These are phyloP conservation scores for Sporothrix protearum DNA, from an alignment of 2,329 filamentous ascomycete species.

Conservation along the genomic window DNA sequence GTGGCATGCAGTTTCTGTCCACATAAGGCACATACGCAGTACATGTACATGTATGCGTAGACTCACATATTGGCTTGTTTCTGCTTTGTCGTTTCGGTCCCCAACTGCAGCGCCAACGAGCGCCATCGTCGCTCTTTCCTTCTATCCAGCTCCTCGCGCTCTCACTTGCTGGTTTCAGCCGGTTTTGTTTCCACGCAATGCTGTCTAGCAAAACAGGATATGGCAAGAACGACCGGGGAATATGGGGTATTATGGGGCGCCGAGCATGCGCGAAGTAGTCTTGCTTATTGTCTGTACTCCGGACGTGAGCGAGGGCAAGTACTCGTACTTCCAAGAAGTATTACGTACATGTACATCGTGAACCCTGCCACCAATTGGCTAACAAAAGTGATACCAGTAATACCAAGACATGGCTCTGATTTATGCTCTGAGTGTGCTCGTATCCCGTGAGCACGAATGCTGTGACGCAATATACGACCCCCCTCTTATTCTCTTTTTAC, in stretches of 20 bases:
- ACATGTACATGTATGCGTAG: background rate
- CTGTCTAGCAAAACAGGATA: conserved; percentile 8
- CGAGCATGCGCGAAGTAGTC: background rate
- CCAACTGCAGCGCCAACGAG: background rate
- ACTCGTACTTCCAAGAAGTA: background rate
- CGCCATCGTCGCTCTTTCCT: background rate
- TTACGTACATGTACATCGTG: background rate
- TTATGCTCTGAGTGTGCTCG: background rate
- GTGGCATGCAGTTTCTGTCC: background rate
- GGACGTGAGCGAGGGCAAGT: background rate
- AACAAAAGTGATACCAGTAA: background rate
- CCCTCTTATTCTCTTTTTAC: background rate
- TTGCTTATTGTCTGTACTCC: background rate
- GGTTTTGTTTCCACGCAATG: conserved; percentile 14
- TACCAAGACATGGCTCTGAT: conserved; percentile 5
- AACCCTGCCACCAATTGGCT: background rate
- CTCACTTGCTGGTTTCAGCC: background rate
- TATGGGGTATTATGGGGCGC: conserved; percentile 15
- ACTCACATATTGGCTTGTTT: too few species aligned
- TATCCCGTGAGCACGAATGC: background rate
- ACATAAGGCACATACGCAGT: background rate
- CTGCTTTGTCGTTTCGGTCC: background rate
- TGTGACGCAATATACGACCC: background rate
- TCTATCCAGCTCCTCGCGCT: background rate
- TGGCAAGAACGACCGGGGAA: background rate